phyloP scores from a whole-genome alignment of 805 yeast species.

The Nakazawaea sp. region DNA sequence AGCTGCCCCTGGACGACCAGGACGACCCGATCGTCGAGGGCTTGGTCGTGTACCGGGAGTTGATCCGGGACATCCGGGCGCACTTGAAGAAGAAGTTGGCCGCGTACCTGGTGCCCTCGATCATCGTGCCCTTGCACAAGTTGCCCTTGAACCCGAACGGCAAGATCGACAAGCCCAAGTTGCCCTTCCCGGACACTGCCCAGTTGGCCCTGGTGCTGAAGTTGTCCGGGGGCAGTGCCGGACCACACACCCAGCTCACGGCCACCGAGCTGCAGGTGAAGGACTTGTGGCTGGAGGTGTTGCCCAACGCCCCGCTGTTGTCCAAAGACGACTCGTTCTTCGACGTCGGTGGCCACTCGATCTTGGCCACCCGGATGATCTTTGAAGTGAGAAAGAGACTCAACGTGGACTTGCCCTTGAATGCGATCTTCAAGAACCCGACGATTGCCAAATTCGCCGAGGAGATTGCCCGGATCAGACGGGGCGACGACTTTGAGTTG shows the following conservation, averaged over 20 bases:
- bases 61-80: slow-evolving; percentile 76
- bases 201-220: slow-evolving; percentile 74
- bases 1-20: slow-evolving; percentile 36
- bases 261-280: slow-evolving; percentile 61
- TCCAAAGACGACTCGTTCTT: slow-evolving; percentile 84
- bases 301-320: slow-evolving; percentile 82
- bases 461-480: slow-evolving; percentile 54
- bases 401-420: slow-evolving; percentile 79
- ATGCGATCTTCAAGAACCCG: slow-evolving; percentile 84
- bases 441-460: slow-evolving; percentile 73
- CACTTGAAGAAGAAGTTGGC: slow-evolving; percentile 86
- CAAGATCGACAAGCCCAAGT: slow-evolving; percentile 93
- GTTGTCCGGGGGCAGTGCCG: slow-evolving; percentile 23
- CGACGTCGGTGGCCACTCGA: slow-evolving; percentile 97
- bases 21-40: slow-evolving; percentile 71
- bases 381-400: slow-evolving; percentile 79
- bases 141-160: slow-evolving; percentile 97
- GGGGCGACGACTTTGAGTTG: slow-evolving; percentile 40
- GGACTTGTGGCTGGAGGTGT: slow-evolving; percentile 78
- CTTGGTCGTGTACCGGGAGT: slow-evolving; percentile 63
- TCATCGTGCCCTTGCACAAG: slow-evolving; percentile 79
- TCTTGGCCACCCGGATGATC: slow-evolving; percentile 94
- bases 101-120: slow-evolving; percentile 86
- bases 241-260: slow-evolving; percentile 19
- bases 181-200: slow-evolving; percentile 89